Evolutionary conservation across 1,284 basidiomycete species (phyloP).

Genomic region (Malassezia pachydermatis): DNA sequence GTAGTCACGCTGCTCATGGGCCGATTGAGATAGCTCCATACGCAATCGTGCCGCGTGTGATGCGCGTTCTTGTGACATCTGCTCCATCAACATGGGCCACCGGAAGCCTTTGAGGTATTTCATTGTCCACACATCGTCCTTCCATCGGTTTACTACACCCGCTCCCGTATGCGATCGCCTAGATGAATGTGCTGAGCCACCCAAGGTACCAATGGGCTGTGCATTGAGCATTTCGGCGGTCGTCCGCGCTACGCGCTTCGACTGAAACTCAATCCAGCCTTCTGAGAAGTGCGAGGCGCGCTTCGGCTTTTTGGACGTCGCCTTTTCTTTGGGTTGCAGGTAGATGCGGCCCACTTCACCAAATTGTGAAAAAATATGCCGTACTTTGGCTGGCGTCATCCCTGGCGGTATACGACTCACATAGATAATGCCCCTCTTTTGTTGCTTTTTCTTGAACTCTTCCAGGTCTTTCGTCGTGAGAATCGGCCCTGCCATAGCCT

Average conservation of each 20-base stretch:
- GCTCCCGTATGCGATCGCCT: slow-evolving; percentile 19
- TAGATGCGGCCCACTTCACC: slow-evolving; percentile 44
- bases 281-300: slow-evolving; percentile 71
- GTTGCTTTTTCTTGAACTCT: slow-evolving; percentile 36
- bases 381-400: slow-evolving; percentile 92
- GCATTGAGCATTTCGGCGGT: slow-evolving; percentile 94
- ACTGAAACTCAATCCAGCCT: slow-evolving; percentile 95
- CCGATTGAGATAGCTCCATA: slow-evolving; percentile 80
- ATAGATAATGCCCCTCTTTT: slow-evolving; percentile 66
- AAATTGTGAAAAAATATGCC: slow-evolving; percentile 55
- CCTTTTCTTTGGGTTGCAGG: slow-evolving; percentile 32
- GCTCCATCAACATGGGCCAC: slow-evolving; percentile 97
- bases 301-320: slow-evolving; percentile 21
- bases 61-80: slow-evolving; percentile 90
- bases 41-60: slow-evolving; percentile 76
- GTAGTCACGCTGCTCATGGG: slow-evolving; percentile 82
- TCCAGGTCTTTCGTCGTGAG: slow-evolving; percentile 28
- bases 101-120: slow-evolving; percentile 96
- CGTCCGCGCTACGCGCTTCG: slow-evolving; percentile 78
- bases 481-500: slow-evolving; percentile 6
- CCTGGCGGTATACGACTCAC: slow-evolving; percentile 95
- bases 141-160: slow-evolving; percentile 54
- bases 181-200: slow-evolving; percentile 19
- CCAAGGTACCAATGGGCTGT: slow-evolving; percentile 62
- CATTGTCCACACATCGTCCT: slow-evolving; percentile 99